Conservation (phyloP, 768 basidiomycete species). For the Naganishia friedmannii region DNA sequence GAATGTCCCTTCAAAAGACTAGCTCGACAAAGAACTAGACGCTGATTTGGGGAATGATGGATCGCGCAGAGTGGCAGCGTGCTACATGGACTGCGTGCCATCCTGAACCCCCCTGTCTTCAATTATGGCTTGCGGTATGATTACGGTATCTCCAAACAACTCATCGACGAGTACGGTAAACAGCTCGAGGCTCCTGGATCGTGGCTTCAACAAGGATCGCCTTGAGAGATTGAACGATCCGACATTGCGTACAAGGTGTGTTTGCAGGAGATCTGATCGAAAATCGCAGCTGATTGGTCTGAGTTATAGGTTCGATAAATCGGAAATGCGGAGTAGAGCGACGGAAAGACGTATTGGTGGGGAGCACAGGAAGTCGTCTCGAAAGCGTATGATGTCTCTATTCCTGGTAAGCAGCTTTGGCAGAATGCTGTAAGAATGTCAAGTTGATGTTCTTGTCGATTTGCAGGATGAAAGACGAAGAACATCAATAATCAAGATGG, state of each 20-base stretch:
- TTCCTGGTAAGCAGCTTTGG: constrained; percentile 64
- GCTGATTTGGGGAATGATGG: constrained; percentile 72
- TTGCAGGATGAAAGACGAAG: constrained; percentile 25
- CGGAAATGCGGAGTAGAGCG: constrained; percentile 69
- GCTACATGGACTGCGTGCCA: constrained; percentile 68
- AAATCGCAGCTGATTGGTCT: background rate
- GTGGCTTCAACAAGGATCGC: constrained; percentile 26
- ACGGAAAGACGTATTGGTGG: constrained; percentile 54
- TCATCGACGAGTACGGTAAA: constrained; percentile 60
- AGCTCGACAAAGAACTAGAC: constrained; percentile 59
- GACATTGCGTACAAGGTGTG: constrained; percentile 60
- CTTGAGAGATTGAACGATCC: constrained; percentile 54
- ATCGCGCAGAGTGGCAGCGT: constrained; percentile 90
- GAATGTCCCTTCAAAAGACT: too few relatives aligned
- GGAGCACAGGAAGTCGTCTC: constrained; percentile 94
- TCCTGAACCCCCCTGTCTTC: constrained; percentile 87
- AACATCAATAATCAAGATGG: constrained; percentile 73
- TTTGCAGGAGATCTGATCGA: background rate
- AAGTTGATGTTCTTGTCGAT: background rate
- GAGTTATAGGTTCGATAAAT: constrained; percentile 68
- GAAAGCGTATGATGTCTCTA: constrained; percentile 89
- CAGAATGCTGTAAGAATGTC: background rate
- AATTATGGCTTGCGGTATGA: constrained; percentile 83
- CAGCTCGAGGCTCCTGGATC: constrained; percentile 58
- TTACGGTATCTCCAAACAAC: constrained; percentile 93